Percentiles rank a stretch among this genome's conserved stretches.
phyloP scores from a whole-genome alignment of 2,329 filamentous ascomycete genomes.

The Conoideocrella luteorostrata region DNA sequence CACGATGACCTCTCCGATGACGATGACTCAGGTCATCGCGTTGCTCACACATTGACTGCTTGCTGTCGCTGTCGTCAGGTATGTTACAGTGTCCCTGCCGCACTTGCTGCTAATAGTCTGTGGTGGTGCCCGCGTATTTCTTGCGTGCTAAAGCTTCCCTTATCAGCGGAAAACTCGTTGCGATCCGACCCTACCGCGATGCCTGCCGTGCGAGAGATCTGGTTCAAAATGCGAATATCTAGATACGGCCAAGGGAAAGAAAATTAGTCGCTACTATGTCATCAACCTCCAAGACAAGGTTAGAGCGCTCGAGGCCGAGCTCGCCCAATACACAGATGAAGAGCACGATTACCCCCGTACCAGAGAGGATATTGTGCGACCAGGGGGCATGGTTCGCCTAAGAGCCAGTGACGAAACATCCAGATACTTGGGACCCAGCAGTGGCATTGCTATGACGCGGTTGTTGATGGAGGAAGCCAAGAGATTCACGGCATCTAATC shows the following conservation, averaged over 20 bases:
- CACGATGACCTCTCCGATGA: slow-evolving; percentile 40
- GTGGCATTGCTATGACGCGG: slow-evolving; percentile 90
- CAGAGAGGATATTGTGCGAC: slow-evolving; percentile 79
- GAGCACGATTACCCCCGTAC: slow-evolving; percentile 63
- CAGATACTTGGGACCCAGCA: slow-evolving; percentile 87
- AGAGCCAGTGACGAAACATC: slow-evolving; percentile 79
- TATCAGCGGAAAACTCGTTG: slow-evolving; percentile 87
- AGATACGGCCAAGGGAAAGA: slow-evolving; percentile 78
- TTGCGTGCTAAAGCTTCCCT: slow-evolving; percentile 12
- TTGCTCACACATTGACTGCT: slow-evolving; percentile 73
- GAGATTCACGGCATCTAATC: slow-evolving; percentile 82
- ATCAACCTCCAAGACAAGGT: slow-evolving; percentile 86
- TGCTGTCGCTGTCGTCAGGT: slow-evolving; percentile 77
- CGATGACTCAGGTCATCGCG: slow-evolving; percentile 50
- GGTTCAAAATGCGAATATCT: slow-evolving; percentile 93
- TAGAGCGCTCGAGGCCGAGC: slow-evolving; percentile 71
- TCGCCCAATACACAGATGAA: slow-evolving; percentile 71
- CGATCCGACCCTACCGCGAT: slow-evolving; percentile 86
- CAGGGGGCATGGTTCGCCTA: slow-evolving; percentile 77
- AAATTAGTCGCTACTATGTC: slow-evolving; percentile 87
- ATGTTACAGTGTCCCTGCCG: slow-evolving; percentile 22
- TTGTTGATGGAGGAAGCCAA: slow-evolving; percentile 96
- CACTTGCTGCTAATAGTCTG: not conserved
- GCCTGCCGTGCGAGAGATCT: slow-evolving; percentile 85
- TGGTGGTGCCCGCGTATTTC: too few species aligned